Conservation (phyloP, 345 rosid genomes). For the Brassica rapa region DNA sequence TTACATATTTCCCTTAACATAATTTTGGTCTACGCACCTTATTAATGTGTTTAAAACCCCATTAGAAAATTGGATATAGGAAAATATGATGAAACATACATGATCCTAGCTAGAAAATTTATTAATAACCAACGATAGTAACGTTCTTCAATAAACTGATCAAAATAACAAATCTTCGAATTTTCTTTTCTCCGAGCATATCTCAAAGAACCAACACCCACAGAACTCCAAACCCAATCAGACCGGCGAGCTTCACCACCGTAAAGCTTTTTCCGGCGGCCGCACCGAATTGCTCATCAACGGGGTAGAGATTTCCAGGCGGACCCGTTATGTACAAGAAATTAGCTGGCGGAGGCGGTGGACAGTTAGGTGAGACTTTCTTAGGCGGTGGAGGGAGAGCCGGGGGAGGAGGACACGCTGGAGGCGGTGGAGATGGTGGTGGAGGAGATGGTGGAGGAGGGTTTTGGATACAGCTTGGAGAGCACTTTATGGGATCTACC, state of each 20-base stretch:
- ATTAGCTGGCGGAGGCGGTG: slow-evolving; percentile 60
- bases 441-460: slow-evolving; percentile 61
- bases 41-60: slow-evolving; percentile 22
- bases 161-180: slow-evolving; percentile 20
- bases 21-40: slow-evolving; percentile 10
- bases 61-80: slow-evolving; percentile 13
- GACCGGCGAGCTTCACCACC: slow-evolving; percentile 35
- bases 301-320: slow-evolving; percentile 60
- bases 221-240: slow-evolving; percentile 46
- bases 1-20: slow-evolving; percentile 18
- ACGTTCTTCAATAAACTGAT: slow-evolving; percentile 13
- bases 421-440: slow-evolving; percentile 44
- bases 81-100: slow-evolving; percentile 25
- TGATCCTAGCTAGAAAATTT: slow-evolving; percentile 30
- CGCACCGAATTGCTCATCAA: slow-evolving; percentile 44
- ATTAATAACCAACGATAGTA: slow-evolving; percentile 11
- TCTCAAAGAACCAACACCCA: slow-evolving; percentile 37
- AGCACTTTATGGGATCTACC: slow-evolving; percentile 49
- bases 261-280: slow-evolving; percentile 34
- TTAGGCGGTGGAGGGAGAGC: slow-evolving; percentile 50
- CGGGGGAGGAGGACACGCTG: slow-evolving; percentile 47
- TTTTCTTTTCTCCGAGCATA: slow-evolving; percentile 6
- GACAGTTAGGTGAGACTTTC: slow-evolving; percentile 52
- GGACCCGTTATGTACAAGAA: slow-evolving; percentile 62
- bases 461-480: slow-evolving; percentile 49